These are phyloP conservation scores for Heteromeles arbutifolia DNA, from an alignment of 306 rosid genomes.

Conservation along the genomic window DNA sequence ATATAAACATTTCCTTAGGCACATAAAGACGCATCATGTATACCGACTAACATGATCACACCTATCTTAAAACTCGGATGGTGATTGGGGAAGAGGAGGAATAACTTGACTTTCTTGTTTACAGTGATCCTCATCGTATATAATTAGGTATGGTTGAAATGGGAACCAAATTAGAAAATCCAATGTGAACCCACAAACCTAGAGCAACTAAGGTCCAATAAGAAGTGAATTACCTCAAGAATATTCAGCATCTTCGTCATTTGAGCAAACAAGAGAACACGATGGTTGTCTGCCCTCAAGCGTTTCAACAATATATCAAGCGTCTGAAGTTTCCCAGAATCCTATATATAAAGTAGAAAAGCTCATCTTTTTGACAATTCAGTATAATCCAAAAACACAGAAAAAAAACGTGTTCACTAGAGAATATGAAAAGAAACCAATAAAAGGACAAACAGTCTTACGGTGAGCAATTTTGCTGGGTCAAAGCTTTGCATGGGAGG, in stretches of 20 bases:
- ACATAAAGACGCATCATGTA: not conserved
- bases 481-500: slow-evolving; percentile 95
- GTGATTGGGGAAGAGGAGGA: no score
- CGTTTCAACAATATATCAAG: slow-evolving; percentile 96
- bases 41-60: not conserved
- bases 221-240: slow-evolving; percentile 62
- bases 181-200: not conserved
- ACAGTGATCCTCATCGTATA: not conserved
- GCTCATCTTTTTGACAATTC: not conserved
- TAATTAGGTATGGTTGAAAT: not conserved
- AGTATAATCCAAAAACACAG: not conserved
- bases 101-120: no score
- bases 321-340: slow-evolving; percentile 99
- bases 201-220: slow-evolving; percentile 10
- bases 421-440: slow-evolving; percentile 5
- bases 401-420: not conserved
- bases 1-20: not conserved
- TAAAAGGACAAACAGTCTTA: slow-evolving; percentile 27
- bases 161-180: not conserved
- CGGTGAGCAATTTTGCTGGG: slow-evolving; percentile 97
- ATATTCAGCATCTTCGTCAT: slow-evolving; percentile 99
- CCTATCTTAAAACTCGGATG: not conserved
- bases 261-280: slow-evolving; percentile 95
- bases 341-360: slow-evolving; percentile 42
- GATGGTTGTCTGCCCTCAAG: slow-evolving; percentile 82